These are phyloP conservation scores for Penicillium fuscoglaucum DNA, from an alignment of 2,329 filamentous ascomycete genomes.

Conservation along the genomic window DNA sequence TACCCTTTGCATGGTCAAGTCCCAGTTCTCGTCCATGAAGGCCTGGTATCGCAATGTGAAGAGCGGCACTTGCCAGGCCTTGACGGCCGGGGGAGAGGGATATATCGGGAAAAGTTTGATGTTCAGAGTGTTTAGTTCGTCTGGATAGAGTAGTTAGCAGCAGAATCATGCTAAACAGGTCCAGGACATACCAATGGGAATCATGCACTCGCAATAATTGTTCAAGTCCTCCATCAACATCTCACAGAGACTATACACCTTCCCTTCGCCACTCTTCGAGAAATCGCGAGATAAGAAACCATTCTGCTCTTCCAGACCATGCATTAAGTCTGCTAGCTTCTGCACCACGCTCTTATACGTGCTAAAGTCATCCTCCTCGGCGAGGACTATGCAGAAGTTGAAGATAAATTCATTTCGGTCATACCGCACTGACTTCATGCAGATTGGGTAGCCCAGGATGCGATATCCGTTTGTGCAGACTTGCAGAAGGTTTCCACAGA, in stretches of 20 bases:
- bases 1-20: constrained; percentile 54
- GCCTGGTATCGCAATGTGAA: constrained; percentile 58
- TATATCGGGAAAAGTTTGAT: constrained; percentile 92
- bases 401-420: constrained; percentile 96
- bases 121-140: constrained; percentile 91
- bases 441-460: constrained; percentile 85
- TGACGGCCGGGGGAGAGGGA: constrained; percentile 71
- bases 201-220: constrained; percentile 98
- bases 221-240: constrained; percentile 90
- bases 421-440: constrained; percentile 79
- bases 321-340: constrained; percentile 81
- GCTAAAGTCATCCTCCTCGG: constrained; percentile 67
- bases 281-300: constrained; percentile 64
- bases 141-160: constrained; percentile 45
- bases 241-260: constrained; percentile 72
- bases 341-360: constrained; percentile 83
- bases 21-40: constrained; percentile 57
- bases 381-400: constrained; percentile 87
- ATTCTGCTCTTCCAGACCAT: constrained; percentile 87
- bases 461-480: constrained; percentile 74
- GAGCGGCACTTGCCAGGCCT: constrained; percentile 88
- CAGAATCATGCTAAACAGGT: background rate
- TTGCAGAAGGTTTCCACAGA: constrained; percentile 83
- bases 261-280: constrained; percentile 48
- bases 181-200: constrained; percentile 72